phyloP scores from a whole-genome alignment of 2,329 filamentous ascomycete genomes.

The Samsoniella hepiali region DNA sequence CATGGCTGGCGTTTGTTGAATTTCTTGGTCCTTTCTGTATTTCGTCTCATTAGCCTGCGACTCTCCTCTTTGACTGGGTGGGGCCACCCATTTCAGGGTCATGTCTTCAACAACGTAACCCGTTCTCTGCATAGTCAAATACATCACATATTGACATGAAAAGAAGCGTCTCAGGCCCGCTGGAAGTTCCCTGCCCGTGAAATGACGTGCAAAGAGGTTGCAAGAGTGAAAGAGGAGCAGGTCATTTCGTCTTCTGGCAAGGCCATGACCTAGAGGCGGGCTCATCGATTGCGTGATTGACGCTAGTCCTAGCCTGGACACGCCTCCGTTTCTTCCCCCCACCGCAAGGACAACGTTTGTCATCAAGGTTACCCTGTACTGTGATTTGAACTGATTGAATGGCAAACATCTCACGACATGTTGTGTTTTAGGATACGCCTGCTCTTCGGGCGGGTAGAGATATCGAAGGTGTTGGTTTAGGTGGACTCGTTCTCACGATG shows the following conservation, averaged over 20 bases:
- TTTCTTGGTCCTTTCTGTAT: slow-evolving; percentile 17
- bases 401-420: neutral
- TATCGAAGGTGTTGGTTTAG: too few species aligned
- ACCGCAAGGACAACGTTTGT: neutral
- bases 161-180: slow-evolving; percentile 22
- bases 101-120: slow-evolving; percentile 5
- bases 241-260: slow-evolving; percentile 23
- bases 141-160: slow-evolving; percentile 22
- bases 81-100: slow-evolving; percentile 9
- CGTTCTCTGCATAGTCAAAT: slow-evolving; percentile 15
- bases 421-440: neutral
- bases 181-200: slow-evolving; percentile 8
- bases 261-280: slow-evolving; percentile 22
- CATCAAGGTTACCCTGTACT: slow-evolving; percentile 8
- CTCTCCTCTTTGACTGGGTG: slow-evolving; percentile 8
- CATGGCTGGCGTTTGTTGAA: slow-evolving; percentile 18
- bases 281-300: slow-evolving; percentile 33
- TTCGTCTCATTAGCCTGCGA: slow-evolving; percentile 16
- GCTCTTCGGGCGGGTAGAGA: too few species aligned
- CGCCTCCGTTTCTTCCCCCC: neutral
- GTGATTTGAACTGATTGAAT: neutral
- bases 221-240: slow-evolving; percentile 18
- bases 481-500: too few species aligned
- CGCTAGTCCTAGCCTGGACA: slow-evolving; percentile 25
- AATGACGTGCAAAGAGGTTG: slow-evolving; percentile 24